Evolutionary conservation across 371 early-diverging fungal genomes (phyloP).

Genomic region (Paraphysoderma sedebokerense): DNA sequence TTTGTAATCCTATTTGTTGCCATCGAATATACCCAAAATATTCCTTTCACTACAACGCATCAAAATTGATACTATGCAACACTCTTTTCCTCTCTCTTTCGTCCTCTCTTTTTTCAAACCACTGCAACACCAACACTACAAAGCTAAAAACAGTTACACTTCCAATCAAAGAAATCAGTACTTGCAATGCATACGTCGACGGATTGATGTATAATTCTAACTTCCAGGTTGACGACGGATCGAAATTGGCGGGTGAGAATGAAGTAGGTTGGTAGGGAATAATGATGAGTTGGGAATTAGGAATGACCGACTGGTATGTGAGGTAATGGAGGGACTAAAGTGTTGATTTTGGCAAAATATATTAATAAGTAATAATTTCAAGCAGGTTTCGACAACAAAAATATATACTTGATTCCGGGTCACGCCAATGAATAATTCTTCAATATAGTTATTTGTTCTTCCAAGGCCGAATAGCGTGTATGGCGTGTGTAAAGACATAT

Average conservation of each 20-base stretch:
- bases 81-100: slow-evolving; percentile 48
- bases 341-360: neutral
- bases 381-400: too few species aligned
- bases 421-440: slow-evolving; percentile 72
- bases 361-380: neutral
- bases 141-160: slow-evolving; percentile 42
- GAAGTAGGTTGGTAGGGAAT: slow-evolving; percentile 47
- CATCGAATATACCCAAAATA: neutral
- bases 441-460: slow-evolving; percentile 86
- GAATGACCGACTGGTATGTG: slow-evolving; percentile 68
- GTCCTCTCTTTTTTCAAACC: slow-evolving; percentile 66
- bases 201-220: slow-evolving; percentile 75
- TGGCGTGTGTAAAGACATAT: slow-evolving; percentile 58
- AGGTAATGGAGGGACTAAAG: slow-evolving; percentile 16
- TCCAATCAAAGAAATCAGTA: slow-evolving; percentile 44
- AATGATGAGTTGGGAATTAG: slow-evolving; percentile 79
- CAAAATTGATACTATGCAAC: slow-evolving; percentile 74
- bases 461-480: slow-evolving; percentile 75
- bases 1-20: too few species aligned
- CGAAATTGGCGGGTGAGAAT: slow-evolving; percentile 12
- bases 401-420: slow-evolving; percentile 37
- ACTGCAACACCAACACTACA: slow-evolving; percentile 47
- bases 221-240: slow-evolving; percentile 38
- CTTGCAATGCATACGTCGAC: slow-evolving; percentile 55
- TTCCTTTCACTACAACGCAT: slow-evolving; percentile 42